Conservation (phyloP, 2,329 filamentous ascomycete species). For the Albophoma yamanashiensis region DNA sequence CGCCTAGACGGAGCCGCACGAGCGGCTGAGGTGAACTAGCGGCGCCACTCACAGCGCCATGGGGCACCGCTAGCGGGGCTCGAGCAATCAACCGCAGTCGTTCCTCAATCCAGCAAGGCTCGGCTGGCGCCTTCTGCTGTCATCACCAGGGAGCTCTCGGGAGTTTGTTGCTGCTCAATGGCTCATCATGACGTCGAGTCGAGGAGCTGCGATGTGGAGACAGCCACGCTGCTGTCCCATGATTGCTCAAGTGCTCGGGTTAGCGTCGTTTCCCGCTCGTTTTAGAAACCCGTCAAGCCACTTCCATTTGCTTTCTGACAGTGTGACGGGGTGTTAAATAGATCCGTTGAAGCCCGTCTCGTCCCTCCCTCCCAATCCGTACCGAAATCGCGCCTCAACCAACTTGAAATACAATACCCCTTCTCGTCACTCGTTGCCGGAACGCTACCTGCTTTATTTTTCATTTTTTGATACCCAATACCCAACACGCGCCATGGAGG, state of each 20-base stretch:
- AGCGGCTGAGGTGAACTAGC: neutral
- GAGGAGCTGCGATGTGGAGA: neutral
- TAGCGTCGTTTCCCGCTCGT: neutral
- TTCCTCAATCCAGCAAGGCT: neutral
- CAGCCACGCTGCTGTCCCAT: neutral
- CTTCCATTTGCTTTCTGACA: neutral
- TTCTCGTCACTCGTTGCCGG: neutral
- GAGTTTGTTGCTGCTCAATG: neutral
- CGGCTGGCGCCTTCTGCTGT: neutral
- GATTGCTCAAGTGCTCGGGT: neutral
- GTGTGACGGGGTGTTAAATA: neutral
- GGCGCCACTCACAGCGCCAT: neutral
- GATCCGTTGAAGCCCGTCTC: neutral
- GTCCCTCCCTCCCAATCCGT: neutral
- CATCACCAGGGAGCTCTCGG: neutral
- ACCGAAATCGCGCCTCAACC: neutral
- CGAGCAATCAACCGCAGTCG: neutral
- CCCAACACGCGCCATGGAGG: neutral
- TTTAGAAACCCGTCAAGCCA: neutral
- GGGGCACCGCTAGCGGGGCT: neutral
- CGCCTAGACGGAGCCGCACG: neutral
- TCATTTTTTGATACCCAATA: neutral
- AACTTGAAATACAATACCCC: neutral
- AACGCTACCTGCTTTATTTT: neutral
- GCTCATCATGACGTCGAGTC: too few relatives aligned